Conservation (phyloP, 2,329 filamentous ascomycete species). For the Diaporthe longicolla region DNA sequence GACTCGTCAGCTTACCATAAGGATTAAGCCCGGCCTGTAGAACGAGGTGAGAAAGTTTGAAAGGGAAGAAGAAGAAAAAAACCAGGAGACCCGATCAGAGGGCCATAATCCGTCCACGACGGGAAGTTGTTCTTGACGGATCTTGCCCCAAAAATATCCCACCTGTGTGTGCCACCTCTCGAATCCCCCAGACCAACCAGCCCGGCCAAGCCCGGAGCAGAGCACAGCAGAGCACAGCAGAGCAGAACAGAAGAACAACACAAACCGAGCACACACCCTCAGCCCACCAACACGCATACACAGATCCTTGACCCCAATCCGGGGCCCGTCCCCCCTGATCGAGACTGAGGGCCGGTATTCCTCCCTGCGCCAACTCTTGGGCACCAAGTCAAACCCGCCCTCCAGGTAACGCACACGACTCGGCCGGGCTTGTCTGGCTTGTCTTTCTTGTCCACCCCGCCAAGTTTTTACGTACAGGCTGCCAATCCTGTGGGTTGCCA, state of each 20-base stretch:
- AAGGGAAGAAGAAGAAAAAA: too few species aligned
- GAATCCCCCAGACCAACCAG: conserved; percentile 23
- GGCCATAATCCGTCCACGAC: neutral
- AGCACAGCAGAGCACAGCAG: neutral
- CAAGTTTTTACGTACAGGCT: conserved; percentile 26
- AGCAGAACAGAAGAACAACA: neutral
- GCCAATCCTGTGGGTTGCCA: conserved; percentile 18
- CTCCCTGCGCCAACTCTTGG: conserved; percentile 29
- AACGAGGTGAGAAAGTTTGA: neutral
- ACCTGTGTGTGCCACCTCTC: neutral
- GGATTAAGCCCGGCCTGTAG: conserved; percentile 17
- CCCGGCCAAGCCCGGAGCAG: neutral
- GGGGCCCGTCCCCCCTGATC: conserved; percentile 23
- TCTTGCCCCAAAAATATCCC: conserved; percentile 20
- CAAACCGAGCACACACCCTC: neutral
- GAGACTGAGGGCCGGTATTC: conserved; percentile 14
- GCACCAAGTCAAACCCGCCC: conserved; percentile 32
- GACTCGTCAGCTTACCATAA: conserved; percentile 28
- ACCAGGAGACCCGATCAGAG: neutral
- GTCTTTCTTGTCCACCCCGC: conserved; percentile 21
- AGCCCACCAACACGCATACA: neutral
- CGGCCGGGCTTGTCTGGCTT: conserved; percentile 8
- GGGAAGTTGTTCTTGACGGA: neutral
- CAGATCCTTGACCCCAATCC: conserved; percentile 1
- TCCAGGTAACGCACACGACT: conserved; percentile 19